Base-by-base conservation (phyloP, 2,329 filamentous ascomycete genomes). In the Fusarium sp. region DNA sequence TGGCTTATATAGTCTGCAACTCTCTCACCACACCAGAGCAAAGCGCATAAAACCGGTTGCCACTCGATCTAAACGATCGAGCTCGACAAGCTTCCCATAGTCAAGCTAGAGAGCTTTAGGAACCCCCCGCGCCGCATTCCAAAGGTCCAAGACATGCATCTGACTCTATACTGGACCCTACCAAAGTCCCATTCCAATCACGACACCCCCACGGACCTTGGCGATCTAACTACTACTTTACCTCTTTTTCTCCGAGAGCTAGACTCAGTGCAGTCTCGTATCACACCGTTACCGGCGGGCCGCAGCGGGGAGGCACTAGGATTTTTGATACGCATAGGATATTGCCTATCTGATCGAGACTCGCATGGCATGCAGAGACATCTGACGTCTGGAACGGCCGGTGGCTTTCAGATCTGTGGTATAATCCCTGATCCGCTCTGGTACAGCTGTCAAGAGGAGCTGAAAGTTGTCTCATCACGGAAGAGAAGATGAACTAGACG, bases 271-370 rank as follows among this genome's bases (percentile, higher is more conserved):
- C 35, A 29, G 41, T 26, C 38, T 46, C 38, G 25, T 31, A 24
- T 4, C 22, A 53, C 34, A 36, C 61, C 61, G 34, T 47, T 62
- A 15, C 61, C 61, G 51, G 13, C 61, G 61, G 61, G 43, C 61
- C 61, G 61, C 15, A 40, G 10, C 36, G 13, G 42, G 13, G 5
- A 10, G 40, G 31, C 34, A 24, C 26, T 39, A 26, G 6, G n/a
- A 11, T 29, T 32, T 15, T n/a, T 13, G 55, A 50, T 57, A 7
- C 36, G 31, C 34, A 41, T 29, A 25, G 10, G 7, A 41, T 9
- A 15, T 19, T 56, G 9, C 57, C 44, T 15, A 19, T 56, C 44
- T 24, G 10, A 55, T n/a, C 19, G 15, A 56, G 38, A 45, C 38
- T 13, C 9, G 24, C 34, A 32, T 51, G 26, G 4, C 7, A n/a